These are phyloP conservation scores for Alectoria sarmentosa DNA, from an alignment of 495 filamentous ascomycete species.

Conservation along the genomic window DNA sequence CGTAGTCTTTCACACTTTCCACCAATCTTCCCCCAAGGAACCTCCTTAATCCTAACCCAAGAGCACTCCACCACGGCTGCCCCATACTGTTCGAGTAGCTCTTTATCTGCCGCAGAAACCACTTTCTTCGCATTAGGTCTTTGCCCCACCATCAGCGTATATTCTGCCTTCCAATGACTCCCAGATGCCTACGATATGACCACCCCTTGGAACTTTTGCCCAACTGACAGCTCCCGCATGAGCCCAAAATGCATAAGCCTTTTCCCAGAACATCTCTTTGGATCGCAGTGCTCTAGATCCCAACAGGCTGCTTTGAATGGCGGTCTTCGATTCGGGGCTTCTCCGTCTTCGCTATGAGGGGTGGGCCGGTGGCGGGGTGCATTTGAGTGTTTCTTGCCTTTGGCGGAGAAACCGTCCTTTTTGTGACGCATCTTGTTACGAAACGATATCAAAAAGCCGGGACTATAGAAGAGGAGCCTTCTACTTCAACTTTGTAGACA, in stretches of 20 bases:
- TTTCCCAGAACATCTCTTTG: conserved; percentile 94
- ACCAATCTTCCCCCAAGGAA: conserved; percentile 85
- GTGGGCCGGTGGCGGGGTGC: conserved; percentile 36
- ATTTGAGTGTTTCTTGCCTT: conserved; percentile 56
- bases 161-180: background rate
- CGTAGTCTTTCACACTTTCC: conserved; percentile 85
- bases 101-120: conserved; percentile 72
- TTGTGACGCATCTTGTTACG: conserved; percentile 71
- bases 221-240: conserved; percentile 88
- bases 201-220: conserved; percentile 83
- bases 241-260: conserved; percentile 82
- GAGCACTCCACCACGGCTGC: conserved; percentile 97
- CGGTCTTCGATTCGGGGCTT: conserved; percentile 41
- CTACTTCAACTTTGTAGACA: background rate
- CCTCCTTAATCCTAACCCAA: conserved; percentile 86
- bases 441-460: background rate
- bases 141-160: conserved; percentile 2
- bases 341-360: conserved; percentile 33
- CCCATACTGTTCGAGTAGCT: conserved; percentile 76
- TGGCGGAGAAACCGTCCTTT: conserved; percentile 73
- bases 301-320: conserved; percentile 90
- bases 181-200: conserved; percentile 62
- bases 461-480: background rate
- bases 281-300: conserved; percentile 96
- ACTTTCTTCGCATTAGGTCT: conserved; percentile 84